Evolutionary conservation across 768 basidiomycete genomes (phyloP).

Genomic region (Mycena polygramma): DNA sequence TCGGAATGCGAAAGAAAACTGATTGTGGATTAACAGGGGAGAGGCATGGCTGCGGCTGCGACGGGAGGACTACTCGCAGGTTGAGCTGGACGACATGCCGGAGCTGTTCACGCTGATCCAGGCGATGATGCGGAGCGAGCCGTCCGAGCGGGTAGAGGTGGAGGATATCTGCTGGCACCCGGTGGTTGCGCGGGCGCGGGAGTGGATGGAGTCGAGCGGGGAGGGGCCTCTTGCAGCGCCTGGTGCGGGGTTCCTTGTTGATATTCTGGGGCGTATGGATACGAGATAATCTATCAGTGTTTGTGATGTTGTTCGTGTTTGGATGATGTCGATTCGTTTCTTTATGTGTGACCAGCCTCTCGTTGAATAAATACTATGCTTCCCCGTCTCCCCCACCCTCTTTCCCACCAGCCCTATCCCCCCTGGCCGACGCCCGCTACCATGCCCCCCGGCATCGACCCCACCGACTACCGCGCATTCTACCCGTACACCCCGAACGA

Average conservation of each 20-base stretch:
- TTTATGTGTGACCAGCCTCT: slow-evolving; percentile 34
- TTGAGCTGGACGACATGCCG: slow-evolving; percentile 75
- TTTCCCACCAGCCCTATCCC: slow-evolving; percentile 52
- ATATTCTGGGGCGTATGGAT: slow-evolving; percentile 32
- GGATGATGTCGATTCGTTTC: slow-evolving; percentile 14
- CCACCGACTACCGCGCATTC: slow-evolving; percentile 85
- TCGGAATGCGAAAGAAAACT: slow-evolving; percentile 43
- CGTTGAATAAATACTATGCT: slow-evolving; percentile 43
- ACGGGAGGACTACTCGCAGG: slow-evolving; percentile 90
- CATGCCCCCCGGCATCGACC: slow-evolving; percentile 66
- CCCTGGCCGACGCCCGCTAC: slow-evolving; percentile 58
- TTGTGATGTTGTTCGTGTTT: slow-evolving; percentile 23
- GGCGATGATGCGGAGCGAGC: slow-evolving; percentile 84
- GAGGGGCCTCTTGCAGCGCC: slow-evolving; percentile 55
- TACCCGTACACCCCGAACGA: slow-evolving; percentile 92
- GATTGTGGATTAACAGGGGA: slow-evolving; percentile 70
- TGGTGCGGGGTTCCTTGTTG: slow-evolving; percentile 57
- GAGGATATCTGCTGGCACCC: slow-evolving; percentile 70
- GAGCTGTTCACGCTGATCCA: slow-evolving; percentile 77
- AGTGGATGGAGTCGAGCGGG: slow-evolving; percentile 66
- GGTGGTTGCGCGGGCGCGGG: slow-evolving; percentile 73
- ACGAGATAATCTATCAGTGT: slow-evolving; percentile 35
- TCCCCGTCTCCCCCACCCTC: slow-evolving; percentile 50
- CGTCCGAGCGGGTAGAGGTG: slow-evolving; percentile 69
- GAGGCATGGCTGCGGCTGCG: slow-evolving; percentile 95